phyloP scores from a whole-genome alignment of 1,139 yeast genomes.

The Yamadazyma dushanensis region DNA sequence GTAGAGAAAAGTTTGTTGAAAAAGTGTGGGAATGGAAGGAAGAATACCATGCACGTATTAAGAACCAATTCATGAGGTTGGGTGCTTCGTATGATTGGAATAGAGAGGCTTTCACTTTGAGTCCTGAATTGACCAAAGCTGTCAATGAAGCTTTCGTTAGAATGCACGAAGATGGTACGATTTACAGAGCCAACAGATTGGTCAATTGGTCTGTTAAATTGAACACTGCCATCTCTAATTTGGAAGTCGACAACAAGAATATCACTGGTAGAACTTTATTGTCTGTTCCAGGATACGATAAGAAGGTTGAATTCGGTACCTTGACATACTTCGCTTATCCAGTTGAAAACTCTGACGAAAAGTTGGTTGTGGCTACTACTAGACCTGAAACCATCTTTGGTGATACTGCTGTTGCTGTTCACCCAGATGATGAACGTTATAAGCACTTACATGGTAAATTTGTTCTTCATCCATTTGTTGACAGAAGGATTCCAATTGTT shows the following conservation, averaged over 20 bases:
- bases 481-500: conserved; percentile 82
- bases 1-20: conserved; percentile 84
- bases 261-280: conserved; percentile 78
- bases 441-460: conserved; percentile 92
- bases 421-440: conserved; percentile 91
- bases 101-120: conserved; percentile 90
- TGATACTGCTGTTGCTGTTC: conserved; percentile 97
- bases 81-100: conserved; percentile 98
- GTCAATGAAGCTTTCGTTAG: conserved; percentile 91
- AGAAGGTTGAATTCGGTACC: conserved; percentile 93
- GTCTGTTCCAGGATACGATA: conserved; percentile 86
- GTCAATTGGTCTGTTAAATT: conserved; percentile 96
- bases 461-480: conserved; percentile 87
- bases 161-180: conserved; percentile 91
- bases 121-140: conserved; percentile 73
- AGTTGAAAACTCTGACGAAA: conserved; percentile 87
- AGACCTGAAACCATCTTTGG: conserved; percentile 99
- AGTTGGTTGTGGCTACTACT: conserved; percentile 89
- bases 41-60: conserved; percentile 83
- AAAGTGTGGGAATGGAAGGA: conserved; percentile 99
- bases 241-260: conserved; percentile 93
- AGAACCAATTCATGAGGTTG: conserved; percentile 76
- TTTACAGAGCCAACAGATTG: conserved; percentile 90
- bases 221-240: conserved; percentile 92
- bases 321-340: conserved; percentile 91